A percentile compares a stretch with the other conserved stretches of the same genome.
Evolutionary conservation across 164 flowering plant genomes (phyloP).

Genomic region (Nymphaea thermarum): DNA sequence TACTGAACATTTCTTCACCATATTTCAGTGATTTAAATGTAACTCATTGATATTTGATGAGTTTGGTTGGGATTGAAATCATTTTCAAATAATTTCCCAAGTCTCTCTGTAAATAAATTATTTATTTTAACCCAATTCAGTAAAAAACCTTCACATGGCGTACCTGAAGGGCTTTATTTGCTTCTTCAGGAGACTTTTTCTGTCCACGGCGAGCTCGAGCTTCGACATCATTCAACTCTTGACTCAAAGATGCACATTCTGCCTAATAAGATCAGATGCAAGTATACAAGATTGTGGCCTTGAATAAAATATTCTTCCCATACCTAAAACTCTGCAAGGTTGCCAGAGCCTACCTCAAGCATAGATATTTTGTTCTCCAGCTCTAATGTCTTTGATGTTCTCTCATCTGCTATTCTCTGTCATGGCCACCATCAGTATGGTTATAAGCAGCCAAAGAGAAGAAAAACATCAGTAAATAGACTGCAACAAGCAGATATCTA

Average conservation of each 20-base stretch:
- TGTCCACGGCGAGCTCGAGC: slow-evolving; percentile 74
- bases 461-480: too few species aligned
- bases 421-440: neutral
- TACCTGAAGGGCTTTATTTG: slow-evolving; percentile 89
- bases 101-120: too few species aligned
- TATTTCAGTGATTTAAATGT: too few species aligned
- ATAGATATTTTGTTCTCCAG: slow-evolving; percentile 90
- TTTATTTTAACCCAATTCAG: neutral
- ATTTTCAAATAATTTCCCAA: too few species aligned
- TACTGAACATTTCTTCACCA: too few species aligned
- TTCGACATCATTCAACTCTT: slow-evolving; percentile 97
- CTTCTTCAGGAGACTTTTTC: slow-evolving; percentile 83
- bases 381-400: slow-evolving; percentile 69
- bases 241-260: slow-evolving; percentile 81
- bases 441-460: too few species aligned
- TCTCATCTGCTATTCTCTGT: slow-evolving; percentile 91
- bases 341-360: slow-evolving; percentile 52
- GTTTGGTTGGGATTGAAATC: too few species aligned
- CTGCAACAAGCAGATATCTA: too few species aligned
- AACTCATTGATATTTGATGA: too few species aligned
- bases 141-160: neutral
- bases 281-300: neutral
- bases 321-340: neutral
- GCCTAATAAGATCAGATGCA: slow-evolving; percentile 32
- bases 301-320: neutral